Base-by-base conservation (phyloP, 768 basidiomycete genomes). In the Clitopilus hobsonii region DNA sequence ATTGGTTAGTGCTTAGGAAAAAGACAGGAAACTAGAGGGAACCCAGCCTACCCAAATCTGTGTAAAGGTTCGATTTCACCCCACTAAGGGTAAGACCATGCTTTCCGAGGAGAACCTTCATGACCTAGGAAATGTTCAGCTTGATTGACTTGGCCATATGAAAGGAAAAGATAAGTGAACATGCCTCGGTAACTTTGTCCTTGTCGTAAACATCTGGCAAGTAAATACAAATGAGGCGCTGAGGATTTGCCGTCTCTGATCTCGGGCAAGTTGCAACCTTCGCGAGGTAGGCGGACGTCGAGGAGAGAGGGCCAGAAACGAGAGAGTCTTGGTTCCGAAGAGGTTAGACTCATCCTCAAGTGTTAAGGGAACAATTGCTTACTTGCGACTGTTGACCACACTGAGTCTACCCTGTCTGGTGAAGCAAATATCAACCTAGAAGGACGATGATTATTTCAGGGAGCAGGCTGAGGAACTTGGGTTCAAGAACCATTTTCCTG, bases 41-140 rank as follows among this genome's bases (percentile, higher is more conserved):
- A 25, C 13, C 5, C 14, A 5, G 56, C 67, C 32, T 62, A 84
- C 85, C 84, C 56, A 86, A 78, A 0, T 58, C 41, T 2, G 88
- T 88, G 61, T 89, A 89, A 47, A 91, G 61, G 63, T 89, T 73
- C 4, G 85, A 82, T 62, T 91, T 91, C 13, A 89, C 88, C 6
- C 86, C 86, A 59, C 74, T 80, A 7, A 88, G 74, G 60, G 75
- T 83, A 49, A 83, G 63, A 0, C 88, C 87, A 65, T 89, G 88
- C 51, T 82, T 74, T 54, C 84, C 72, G 41, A 90, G 62, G 8
- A 91, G 71, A 5, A 86, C 72, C 63, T 76, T 83, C 85, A 90
- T 88, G 26, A 88, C 82, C 88, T 86, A 51, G 53, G 52, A 16
- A 26, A 32, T 16, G n/a, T 4, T 45, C 5, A 53, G 54, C 2